These are phyloP conservation scores for Debaryomyces prosopidis DNA, from an alignment of 805 yeast species.

Conservation along the genomic window DNA sequence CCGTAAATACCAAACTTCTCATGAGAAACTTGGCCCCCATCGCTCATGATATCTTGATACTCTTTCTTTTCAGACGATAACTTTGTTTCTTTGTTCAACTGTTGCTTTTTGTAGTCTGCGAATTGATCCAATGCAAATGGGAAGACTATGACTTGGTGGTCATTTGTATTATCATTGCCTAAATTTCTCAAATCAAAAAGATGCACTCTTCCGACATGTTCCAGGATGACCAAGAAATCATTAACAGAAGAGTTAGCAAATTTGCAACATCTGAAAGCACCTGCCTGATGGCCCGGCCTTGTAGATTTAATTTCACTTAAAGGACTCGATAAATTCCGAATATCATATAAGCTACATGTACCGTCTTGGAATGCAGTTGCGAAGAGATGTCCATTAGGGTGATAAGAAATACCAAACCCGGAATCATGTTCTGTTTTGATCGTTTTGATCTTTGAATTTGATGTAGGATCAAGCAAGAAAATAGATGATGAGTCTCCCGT, in stretches of 20 bases:
- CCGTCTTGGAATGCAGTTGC: conserved; percentile 89
- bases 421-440: conserved; percentile 65
- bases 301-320: conserved; percentile 60
- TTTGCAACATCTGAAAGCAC: conserved; percentile 66
- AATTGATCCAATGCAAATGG: conserved; percentile 52
- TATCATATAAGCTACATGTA: conserved; percentile 70
- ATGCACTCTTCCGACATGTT: conserved; percentile 87
- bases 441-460: conserved; percentile 29
- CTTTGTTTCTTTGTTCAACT: not conserved
- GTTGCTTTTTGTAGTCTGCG: conserved; percentile 20
- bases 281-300: conserved; percentile 51
- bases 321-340: conserved; percentile 58
- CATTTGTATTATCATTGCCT: conserved; percentile 31
- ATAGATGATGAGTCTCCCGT: conserved; percentile 80
- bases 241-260: conserved; percentile 58
- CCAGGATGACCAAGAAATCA: conserved; percentile 74
- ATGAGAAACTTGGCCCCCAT: not conserved
- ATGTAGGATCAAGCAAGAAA: conserved; percentile 51
- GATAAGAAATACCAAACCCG: conserved; percentile 82
- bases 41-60: not conserved
- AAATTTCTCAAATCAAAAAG: conserved; percentile 76
- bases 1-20: not conserved
- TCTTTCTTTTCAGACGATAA: not conserved
- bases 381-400: conserved; percentile 71
- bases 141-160: conserved; percentile 73